Conservation (phyloP, 2,329 filamentous ascomycete species). For the Aschersonia sp. region DNA sequence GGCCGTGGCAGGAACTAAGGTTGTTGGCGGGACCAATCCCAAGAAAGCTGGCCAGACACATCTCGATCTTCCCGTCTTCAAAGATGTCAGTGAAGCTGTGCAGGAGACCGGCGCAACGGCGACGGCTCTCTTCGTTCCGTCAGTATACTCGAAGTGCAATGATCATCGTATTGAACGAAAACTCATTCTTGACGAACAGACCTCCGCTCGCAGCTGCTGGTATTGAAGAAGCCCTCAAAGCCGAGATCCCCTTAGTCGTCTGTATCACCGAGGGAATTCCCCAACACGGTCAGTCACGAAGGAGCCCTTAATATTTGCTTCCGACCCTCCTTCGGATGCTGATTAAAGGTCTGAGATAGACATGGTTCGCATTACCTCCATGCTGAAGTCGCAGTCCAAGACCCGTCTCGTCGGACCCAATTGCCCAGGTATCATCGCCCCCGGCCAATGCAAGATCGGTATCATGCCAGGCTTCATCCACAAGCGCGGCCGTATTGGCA, state of each 20-base stretch:
- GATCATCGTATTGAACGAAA: background rate
- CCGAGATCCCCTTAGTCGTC: conserved; percentile 88
- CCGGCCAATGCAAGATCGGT: conserved; percentile 97
- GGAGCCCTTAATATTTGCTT: background rate
- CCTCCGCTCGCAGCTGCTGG: conserved; percentile 82
- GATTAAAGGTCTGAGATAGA: conserved; percentile 34
- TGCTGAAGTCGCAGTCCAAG: conserved; percentile 95
- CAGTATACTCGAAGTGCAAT: conserved; percentile 18
- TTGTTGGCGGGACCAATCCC: conserved; percentile 96
- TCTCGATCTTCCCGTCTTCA: conserved; percentile 86
- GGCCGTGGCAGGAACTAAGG: conserved; percentile 61
- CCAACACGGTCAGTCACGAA: conserved; percentile 61
- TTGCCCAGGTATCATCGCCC: conserved; percentile 92
- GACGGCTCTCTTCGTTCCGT: conserved; percentile 94
- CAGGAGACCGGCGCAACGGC: conserved; percentile 84
- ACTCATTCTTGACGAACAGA: conserved; percentile 33
- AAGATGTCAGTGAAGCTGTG: conserved; percentile 72
- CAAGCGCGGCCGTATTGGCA: conserved; percentile 97
- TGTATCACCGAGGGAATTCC: conserved; percentile 98
- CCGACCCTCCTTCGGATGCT: conserved; percentile 1
- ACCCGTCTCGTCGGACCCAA: conserved; percentile 94
- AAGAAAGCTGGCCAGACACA: conserved; percentile 93
- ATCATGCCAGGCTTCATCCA: conserved; percentile 99
- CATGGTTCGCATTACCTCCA: conserved; percentile 98
- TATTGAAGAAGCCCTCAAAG: conserved; percentile 91